Evolutionary conservation across 2,329 filamentous ascomycete species (phyloP).

Genomic region (Talaromyces piceae): DNA sequence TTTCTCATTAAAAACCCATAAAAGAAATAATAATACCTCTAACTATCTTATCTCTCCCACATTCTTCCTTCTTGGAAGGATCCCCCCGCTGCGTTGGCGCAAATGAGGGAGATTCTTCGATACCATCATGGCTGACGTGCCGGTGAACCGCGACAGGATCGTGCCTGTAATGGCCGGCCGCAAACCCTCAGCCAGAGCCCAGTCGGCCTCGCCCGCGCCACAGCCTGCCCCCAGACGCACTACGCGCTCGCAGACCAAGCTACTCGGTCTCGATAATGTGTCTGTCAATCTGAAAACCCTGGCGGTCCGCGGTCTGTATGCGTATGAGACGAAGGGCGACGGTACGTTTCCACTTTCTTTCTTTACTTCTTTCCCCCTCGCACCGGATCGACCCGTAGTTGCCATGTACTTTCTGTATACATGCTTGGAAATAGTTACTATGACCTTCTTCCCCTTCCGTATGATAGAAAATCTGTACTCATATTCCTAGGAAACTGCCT

Average conservation of each 20-base stretch:
- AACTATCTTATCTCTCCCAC: conserved; percentile 7
- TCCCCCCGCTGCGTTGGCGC: conserved; percentile 12
- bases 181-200: conserved; percentile 16
- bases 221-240: background rate
- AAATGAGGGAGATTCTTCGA: conserved; percentile 31
- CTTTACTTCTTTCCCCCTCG: too few relatives aligned
- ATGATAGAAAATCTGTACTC: background rate
- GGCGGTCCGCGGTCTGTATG: conserved; percentile 51
- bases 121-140: conserved; percentile 32
- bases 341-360: conserved; percentile 40
- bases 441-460: too few relatives aligned
- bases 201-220: background rate
- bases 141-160: conserved; percentile 33
- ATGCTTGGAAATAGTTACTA: too few relatives aligned
- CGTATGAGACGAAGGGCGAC: conserved; percentile 53
- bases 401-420: too few relatives aligned
- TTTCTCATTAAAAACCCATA: too few relatives aligned
- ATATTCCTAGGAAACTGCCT: conserved; percentile 55
- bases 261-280: conserved; percentile 3
- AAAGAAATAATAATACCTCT: conserved; percentile 11
- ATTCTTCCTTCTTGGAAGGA: conserved; percentile 13
- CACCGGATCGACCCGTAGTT: too few relatives aligned
- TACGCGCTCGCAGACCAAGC: conserved; percentile 8
- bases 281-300: conserved; percentile 27
- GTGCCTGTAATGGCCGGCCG: conserved; percentile 33